Evolutionary conservation across 1,284 basidiomycete genomes (phyloP), one percentile per base, ranked within the genome.

Genomic region (Termitomyces sp.): DNA sequence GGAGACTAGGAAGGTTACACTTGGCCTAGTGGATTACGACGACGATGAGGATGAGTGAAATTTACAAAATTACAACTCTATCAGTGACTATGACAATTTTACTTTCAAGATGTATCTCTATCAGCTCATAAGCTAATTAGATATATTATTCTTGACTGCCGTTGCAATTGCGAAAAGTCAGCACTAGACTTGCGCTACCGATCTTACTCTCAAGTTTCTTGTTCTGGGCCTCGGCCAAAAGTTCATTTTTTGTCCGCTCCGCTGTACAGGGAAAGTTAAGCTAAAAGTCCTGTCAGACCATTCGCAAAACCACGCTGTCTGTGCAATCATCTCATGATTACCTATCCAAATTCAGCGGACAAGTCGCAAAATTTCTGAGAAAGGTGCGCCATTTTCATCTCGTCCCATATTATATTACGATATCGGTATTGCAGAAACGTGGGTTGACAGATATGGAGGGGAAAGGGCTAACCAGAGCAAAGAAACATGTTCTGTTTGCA

Each of bases 1-100:
- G 39, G 73, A 78, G 52, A 61, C 84, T 28, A 62, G 64, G 10
- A 73, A 71, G 42, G 65, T 60, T 21, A 67, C 60, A 39, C 65
- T 64, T 30, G 68, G 74, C 12, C 73, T 80, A 40, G 78, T 80
- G 33, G 78, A 85, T 60, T 82, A 86, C 50, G 78, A 81, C 24
- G 82, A 84, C 52, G 77, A 79, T 56, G 77, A 79, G 50, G 74
- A 78, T 52, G 73, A 78, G 15, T 52, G 15, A 33, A 7, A 30
- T 5, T 6, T 17, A 17, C 24, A 44, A 6, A 42, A 7, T 42
- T 13, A n/a, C n/a, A n/a, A n/a, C n/a, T n/a, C n/a, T n/a, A n/a
- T n/a, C n/a, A n/a, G n/a, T 42, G 7, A 19, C 10, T 41, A 24
- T 15, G 15, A 40, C 3, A 12, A 36, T n/a, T 2, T 40, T 21